Evolutionary conservation across 306 rosid species (phyloP).

Genomic region (Rosa chinensis): DNA sequence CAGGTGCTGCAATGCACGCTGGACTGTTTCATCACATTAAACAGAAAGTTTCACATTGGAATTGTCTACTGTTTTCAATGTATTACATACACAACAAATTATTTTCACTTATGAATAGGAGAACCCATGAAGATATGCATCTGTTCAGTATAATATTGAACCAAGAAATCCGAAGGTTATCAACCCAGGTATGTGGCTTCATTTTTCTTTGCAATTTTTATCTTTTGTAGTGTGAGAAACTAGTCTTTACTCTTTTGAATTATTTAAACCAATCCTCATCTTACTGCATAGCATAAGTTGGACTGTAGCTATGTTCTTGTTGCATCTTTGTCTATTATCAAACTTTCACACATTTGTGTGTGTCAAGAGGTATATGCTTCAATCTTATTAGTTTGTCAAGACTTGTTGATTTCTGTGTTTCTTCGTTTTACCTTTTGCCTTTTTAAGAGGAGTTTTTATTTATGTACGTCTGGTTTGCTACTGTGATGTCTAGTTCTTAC

Average conservation of each 20-base stretch:
- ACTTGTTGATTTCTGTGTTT: not conserved
- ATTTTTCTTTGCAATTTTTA: not conserved
- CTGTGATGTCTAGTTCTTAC: not conserved
- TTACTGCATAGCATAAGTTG: not conserved
- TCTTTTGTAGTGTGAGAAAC: not conserved
- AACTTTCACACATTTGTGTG: not conserved
- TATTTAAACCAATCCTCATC: not conserved
- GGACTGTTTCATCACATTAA: not conserved
- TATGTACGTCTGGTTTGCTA: not conserved
- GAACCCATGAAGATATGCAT: constrained; percentile 66
- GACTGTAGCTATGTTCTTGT: not conserved
- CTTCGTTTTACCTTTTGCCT: not conserved
- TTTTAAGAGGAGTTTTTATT: not conserved
- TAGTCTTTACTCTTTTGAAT: not conserved
- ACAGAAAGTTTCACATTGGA: not conserved
- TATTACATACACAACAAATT: constrained; percentile 4
- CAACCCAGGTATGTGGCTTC: constrained; percentile 50
- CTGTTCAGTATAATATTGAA: constrained; percentile 58
- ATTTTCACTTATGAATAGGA: constrained; percentile 42
- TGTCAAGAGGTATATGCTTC: not conserved
- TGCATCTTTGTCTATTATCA: not conserved
- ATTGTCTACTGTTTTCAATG: not conserved
- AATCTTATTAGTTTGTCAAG: not conserved
- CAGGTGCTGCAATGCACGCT: constrained; percentile 18
- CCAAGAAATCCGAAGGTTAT: constrained; percentile 70